phyloP scores from a whole-genome alignment of 768 basidiomycete species.

The Panus rudis region DNA sequence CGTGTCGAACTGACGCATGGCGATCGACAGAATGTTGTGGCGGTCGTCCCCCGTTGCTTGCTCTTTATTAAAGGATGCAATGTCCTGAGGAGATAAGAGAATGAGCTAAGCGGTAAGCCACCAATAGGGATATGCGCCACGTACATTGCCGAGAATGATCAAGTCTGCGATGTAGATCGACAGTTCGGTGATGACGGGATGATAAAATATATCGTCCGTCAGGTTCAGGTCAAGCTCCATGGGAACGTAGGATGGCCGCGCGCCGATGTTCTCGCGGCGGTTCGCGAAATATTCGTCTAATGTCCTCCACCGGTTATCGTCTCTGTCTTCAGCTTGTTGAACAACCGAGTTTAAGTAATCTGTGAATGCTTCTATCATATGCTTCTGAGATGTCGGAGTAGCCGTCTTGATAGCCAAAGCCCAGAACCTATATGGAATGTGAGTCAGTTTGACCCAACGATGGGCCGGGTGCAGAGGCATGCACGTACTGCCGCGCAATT shows the following conservation, averaged over 20 bases:
- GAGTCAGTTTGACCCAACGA: background rate
- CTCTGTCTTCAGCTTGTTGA: slow-evolving; percentile 19
- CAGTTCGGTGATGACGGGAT: slow-evolving; percentile 43
- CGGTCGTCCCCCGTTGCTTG: slow-evolving; percentile 20
- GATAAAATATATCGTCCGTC: slow-evolving; percentile 49
- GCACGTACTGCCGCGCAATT: slow-evolving; percentile 17
- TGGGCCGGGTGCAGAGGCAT: background rate
- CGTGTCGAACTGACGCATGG: slow-evolving; percentile 16
- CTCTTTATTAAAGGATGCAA: slow-evolving; percentile 24
- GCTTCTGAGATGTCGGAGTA: slow-evolving; percentile 7
- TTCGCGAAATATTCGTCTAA: slow-evolving; percentile 19
- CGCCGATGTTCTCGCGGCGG: slow-evolving; percentile 20
- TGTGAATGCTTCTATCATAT: slow-evolving; percentile 17
- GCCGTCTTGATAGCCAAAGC: slow-evolving; percentile 3
- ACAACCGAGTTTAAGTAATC: slow-evolving; percentile 19
- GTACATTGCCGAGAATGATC: slow-evolving; percentile 60
- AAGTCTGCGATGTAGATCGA: slow-evolving; percentile 52
- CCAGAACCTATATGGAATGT: slow-evolving; percentile 5
- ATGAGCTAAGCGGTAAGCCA: background rate
- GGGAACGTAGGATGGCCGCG: slow-evolving; percentile 15
- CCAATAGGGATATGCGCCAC: slow-evolving; percentile 11
- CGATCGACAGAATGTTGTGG: slow-evolving; percentile 23
- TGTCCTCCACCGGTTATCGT: slow-evolving; percentile 7
- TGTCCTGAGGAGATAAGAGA: slow-evolving; percentile 13
- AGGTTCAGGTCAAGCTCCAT: slow-evolving; percentile 44